phyloP scores from a whole-genome alignment of 2,329 filamentous ascomycete genomes.

The Trichoderma asperellum region DNA sequence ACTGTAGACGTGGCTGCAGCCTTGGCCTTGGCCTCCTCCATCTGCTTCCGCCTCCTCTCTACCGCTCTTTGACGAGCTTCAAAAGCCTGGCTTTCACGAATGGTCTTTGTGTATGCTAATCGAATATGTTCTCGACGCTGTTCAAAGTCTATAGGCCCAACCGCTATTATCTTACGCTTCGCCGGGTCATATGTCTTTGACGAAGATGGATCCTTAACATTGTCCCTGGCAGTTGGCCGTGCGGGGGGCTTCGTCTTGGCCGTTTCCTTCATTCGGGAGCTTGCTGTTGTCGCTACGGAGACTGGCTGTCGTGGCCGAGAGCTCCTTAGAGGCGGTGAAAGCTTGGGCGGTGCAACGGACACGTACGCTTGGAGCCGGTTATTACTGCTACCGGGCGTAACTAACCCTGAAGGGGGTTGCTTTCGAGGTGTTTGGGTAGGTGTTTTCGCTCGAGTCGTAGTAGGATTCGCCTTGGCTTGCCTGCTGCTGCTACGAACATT shows the following conservation, averaged over 20 bases:
- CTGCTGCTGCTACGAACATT: conserved; percentile 42
- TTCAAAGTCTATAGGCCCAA: conserved; percentile 83
- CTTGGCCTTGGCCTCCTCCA: conserved; percentile 52
- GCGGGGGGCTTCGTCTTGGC: conserved; percentile 59
- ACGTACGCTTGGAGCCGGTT: conserved; percentile 74
- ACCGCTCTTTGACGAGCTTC: conserved; percentile 59
- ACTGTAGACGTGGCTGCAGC: conserved; percentile 33
- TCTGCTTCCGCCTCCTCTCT: conserved; percentile 52
- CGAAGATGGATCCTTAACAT: conserved; percentile 33
- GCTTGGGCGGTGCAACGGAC: conserved; percentile 67
- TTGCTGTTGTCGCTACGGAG: conserved; percentile 72
- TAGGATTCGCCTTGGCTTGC: conserved; percentile 43
- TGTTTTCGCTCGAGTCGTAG: conserved; percentile 46
- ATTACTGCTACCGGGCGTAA: conserved; percentile 57
- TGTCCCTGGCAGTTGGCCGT: conserved; percentile 39
- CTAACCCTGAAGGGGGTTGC: conserved; percentile 47
- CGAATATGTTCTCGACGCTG: conserved; percentile 81
- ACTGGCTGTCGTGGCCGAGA: conserved; percentile 81
- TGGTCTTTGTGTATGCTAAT: conserved; percentile 82
- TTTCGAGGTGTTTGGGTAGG: conserved; percentile 46
- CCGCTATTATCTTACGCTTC: conserved; percentile 58
- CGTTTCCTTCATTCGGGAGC: conserved; percentile 67
- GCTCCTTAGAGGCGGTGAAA: conserved; percentile 78
- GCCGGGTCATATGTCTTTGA: conserved; percentile 46
- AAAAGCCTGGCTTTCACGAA: conserved; percentile 71